These are phyloP conservation scores for Pyrenophora graminea DNA, from an alignment of 2,329 filamentous ascomycete species.

Conservation along the genomic window DNA sequence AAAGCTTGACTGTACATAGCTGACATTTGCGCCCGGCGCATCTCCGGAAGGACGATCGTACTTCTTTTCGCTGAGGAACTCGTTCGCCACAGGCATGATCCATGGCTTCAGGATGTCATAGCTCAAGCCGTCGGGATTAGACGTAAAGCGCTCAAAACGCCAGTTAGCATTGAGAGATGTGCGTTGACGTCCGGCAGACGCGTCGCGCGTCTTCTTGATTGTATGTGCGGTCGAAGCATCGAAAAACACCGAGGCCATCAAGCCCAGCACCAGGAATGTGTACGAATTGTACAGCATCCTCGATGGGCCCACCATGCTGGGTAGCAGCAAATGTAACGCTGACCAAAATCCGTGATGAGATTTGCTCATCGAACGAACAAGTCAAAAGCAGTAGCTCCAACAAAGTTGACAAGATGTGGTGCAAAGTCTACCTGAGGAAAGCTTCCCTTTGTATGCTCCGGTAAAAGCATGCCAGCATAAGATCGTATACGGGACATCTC, in stretches of 20 bases:
- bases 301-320: slow-evolving; percentile 3
- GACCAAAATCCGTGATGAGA: background rate
- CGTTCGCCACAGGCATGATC: slow-evolving; percentile 51
- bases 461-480: background rate
- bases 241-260: slow-evolving; percentile 14
- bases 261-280: slow-evolving; percentile 14
- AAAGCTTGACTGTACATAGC: slow-evolving; percentile 42
- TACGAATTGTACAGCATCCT: slow-evolving; percentile 8
- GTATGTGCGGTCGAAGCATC: slow-evolving; percentile 10
- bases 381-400: background rate
- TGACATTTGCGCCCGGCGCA: slow-evolving; percentile 35
- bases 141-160: slow-evolving; percentile 46
- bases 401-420: background rate
- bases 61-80: slow-evolving; percentile 45
- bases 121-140: slow-evolving; percentile 46
- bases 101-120: slow-evolving; percentile 48
- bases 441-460: slow-evolving; percentile 8
- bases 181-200: slow-evolving; percentile 28
- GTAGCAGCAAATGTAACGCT: background rate
- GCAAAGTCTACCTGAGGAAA: background rate
- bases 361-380: slow-evolving; percentile 12
- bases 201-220: slow-evolving; percentile 4
- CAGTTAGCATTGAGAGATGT: slow-evolving; percentile 46
- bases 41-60: slow-evolving; percentile 40
- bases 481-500: slow-evolving; percentile 6